Conservation (phyloP, 371 early-diverging fungal species). For the Dichotomocladium elegans region DNA sequence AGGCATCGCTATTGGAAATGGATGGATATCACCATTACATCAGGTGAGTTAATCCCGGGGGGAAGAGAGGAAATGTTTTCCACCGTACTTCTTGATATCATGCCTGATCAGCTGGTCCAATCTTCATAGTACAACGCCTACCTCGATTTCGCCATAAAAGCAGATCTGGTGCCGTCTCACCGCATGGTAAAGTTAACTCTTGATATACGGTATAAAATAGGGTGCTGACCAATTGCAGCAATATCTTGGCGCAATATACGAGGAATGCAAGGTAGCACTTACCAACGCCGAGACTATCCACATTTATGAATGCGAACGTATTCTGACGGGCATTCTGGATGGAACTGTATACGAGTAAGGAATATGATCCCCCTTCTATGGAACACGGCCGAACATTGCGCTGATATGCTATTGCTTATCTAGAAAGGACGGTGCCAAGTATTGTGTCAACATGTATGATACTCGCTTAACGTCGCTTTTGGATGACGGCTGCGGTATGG, state of each 20-base stretch:
- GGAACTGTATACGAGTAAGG: conserved; percentile 28
- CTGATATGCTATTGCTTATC: too few species aligned
- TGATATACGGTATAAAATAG: too few species aligned
- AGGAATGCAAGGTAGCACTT: background rate
- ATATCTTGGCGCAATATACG: background rate
- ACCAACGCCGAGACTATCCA: conserved; percentile 10
- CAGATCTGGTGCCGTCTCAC: conserved; percentile 33
- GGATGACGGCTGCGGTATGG: conserved; percentile 54
- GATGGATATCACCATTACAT: conserved; percentile 83
- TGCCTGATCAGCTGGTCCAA: too few species aligned
- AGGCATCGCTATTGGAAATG: conserved; percentile 81
- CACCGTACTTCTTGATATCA: background rate
- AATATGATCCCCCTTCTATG: too few species aligned
- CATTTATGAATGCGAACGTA: conserved; percentile 23
- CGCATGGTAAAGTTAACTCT: conserved; percentile 46
- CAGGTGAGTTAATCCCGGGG: conserved; percentile 49
- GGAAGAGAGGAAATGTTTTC: background rate
- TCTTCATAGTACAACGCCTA: conserved; percentile 54
- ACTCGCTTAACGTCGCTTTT: conserved; percentile 60
- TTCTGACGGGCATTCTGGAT: conserved; percentile 27
- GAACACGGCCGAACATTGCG: too few species aligned
- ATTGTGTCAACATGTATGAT: conserved; percentile 82
- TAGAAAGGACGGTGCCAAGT: conserved; percentile 9
- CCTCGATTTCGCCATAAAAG: conserved; percentile 39
- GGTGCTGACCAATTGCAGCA: too few species aligned